Evolutionary conservation across 1,284 basidiomycete species (phyloP), one percentile per base, ranked within the genome.

Genomic region (Dichomitus squalens): DNA sequence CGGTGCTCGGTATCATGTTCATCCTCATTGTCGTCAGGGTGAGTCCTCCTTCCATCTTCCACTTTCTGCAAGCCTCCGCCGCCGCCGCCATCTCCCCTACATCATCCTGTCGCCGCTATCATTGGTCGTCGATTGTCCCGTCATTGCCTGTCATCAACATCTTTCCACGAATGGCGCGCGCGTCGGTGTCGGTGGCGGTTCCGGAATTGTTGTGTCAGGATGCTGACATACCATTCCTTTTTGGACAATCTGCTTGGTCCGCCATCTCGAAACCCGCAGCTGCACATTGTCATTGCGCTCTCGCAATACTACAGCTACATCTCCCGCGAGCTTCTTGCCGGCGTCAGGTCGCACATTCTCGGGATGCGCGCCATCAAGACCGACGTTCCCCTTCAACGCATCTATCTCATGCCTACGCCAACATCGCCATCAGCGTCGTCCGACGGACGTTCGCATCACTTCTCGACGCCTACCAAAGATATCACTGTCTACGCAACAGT

Each of bases 201-300:
- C 38, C 27, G 34, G 40, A 34, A 33, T 36, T 34, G 27, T 31
- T 33, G 39, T 31, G 47, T 52, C 34, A 40, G 36, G 5, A 36
- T 53, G 51, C 36, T 59, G 58, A 51, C 58, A 53, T 51, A 49
- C 40, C 21, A n/a, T 51, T 43, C 23, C 39, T 35, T 20, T 12
- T 11, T 18, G 6, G 50, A 57, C 33, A 25, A 33, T 12, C 6
- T 33, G 31, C 23, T 14, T 27, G n/a, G n/a, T n/a, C n/a, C n/a
- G n/a, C 39, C 20, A 6, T 12, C 41, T 44, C 14, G 25, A 9
- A 44, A 44, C 25, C 8, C 27, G 8, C 62, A 90, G 88, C 76
- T 90, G 53, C 88, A 90, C 71, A 87, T 88, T 70, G 79, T 90
- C 36, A 76, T 91, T 51, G 81, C 86, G 0, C 78, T 91, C 9